These are phyloP conservation scores for Teratosphaeria gauchensis DNA, from an alignment of 2,329 filamentous ascomycete species.

Conservation along the genomic window DNA sequence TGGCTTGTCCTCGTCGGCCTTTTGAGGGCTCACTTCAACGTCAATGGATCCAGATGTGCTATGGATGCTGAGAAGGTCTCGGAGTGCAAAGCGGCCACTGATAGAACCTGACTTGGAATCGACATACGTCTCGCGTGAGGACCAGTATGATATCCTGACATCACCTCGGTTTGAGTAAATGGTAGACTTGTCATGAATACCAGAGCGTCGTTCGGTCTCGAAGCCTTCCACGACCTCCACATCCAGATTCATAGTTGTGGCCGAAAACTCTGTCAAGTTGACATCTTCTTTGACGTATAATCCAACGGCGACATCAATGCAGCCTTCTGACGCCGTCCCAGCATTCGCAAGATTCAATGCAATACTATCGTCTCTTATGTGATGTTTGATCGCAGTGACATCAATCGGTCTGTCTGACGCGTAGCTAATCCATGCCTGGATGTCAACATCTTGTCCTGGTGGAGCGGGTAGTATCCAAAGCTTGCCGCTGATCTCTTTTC, in stretches of 20 bases:
- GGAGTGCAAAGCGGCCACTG: conserved; percentile 31
- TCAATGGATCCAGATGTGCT: conserved; percentile 34
- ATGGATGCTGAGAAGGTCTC: conserved; percentile 31
- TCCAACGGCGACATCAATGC: conserved; percentile 29
- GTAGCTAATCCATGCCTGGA: conserved; percentile 28
- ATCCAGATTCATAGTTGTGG: conserved; percentile 29
- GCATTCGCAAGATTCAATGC: conserved; percentile 12
- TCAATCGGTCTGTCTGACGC: conserved; percentile 27
- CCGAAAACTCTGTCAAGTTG: conserved; percentile 25
- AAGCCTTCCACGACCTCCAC: conserved; percentile 27
- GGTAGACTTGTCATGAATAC: conserved; percentile 21
- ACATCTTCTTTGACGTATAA: conserved; percentile 28
- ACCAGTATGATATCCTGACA: conserved; percentile 22
- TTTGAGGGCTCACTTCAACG: conserved; percentile 30
- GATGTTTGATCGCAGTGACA: conserved; percentile 23
- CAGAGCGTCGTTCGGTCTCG: conserved; percentile 11
- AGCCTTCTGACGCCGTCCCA: conserved; percentile 8
- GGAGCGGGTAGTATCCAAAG: conserved; percentile 29
- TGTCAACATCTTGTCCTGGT: conserved; percentile 25
- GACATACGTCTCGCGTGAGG: conserved; percentile 31
- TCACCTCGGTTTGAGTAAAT: conserved; percentile 28
- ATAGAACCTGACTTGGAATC: conserved; percentile 32
- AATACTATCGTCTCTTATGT: conserved; percentile 11
- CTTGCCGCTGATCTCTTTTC: conserved; percentile 27
- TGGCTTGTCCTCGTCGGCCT: conserved; percentile 19